A percentile compares a stretch with the other conserved stretches of the same genome.
phyloP scores from a whole-genome alignment of 345 rosid species.

The Triadica sebifera region DNA sequence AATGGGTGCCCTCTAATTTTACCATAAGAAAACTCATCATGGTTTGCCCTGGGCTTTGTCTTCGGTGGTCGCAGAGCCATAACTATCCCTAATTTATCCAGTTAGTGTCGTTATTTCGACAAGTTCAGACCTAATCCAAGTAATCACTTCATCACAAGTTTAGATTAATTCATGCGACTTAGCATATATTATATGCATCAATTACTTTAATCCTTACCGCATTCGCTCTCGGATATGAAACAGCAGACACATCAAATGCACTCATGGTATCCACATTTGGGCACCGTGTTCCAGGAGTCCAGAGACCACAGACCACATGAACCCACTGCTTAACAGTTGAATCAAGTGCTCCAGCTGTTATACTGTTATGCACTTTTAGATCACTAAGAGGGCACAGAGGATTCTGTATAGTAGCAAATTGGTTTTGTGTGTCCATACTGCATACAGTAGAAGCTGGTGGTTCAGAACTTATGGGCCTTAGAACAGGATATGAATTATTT shows the following conservation, averaged over 20 bases:
- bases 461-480: conserved; percentile 23
- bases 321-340: conserved; percentile 51
- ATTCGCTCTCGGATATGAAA: conserved; percentile 24
- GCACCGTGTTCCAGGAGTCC: conserved; percentile 54
- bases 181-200: not conserved
- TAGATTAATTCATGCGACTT: not conserved
- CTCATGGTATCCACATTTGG: conserved; percentile 55
- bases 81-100: not conserved
- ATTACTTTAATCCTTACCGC: conserved; percentile 26
- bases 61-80: not conserved
- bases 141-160: not conserved
- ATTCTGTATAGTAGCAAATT: conserved; percentile 14
- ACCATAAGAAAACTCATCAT: not conserved
- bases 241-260: conserved; percentile 55
- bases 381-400: conserved; percentile 12
- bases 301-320: conserved; percentile 60
- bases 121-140: not conserved
- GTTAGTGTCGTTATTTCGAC: not conserved
- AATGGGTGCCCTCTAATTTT: not conserved
- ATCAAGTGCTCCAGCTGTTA: conserved; percentile 39
- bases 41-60: not conserved
- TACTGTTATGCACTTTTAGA: conserved; percentile 37
- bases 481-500: conserved; percentile 19
- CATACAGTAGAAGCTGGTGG: conserved; percentile 24
- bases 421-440: conserved; percentile 21